A percentile compares a stretch with the other conserved stretches of the same genome.
phyloP scores from a whole-genome alignment of 352 stramenopile species.

The Pythium guiyangense region DNA sequence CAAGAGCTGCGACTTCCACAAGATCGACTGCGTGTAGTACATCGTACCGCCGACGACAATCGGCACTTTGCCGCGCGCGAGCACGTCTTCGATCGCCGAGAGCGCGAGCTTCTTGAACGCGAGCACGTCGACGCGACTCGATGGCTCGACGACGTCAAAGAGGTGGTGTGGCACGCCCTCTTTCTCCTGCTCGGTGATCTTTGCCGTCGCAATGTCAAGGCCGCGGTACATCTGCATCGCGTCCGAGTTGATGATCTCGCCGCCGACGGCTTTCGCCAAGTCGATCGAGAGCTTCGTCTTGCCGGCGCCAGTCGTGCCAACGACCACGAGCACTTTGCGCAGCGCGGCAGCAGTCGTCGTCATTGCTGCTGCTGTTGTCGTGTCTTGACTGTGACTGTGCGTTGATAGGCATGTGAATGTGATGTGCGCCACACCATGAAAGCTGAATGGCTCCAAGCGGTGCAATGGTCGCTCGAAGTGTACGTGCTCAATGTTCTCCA shows the following conservation, averaged over 20 bases:
- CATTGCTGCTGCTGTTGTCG: neutral
- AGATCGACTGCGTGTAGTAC: conserved; percentile 90
- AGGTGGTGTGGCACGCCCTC: conserved; percentile 88
- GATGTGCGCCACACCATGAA: conserved; percentile 23
- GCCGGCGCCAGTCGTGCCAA: conserved; percentile 88
- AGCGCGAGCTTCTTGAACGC: conserved; percentile 80
- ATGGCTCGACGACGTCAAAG: conserved; percentile 82
- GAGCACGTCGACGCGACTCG: conserved; percentile 66
- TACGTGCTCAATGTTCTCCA: neutral
- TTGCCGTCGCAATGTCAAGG: conserved; percentile 88
- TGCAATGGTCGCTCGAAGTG: too few species aligned
- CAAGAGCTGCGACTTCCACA: conserved; percentile 86
- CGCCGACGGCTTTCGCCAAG: conserved; percentile 83
- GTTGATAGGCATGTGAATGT: conserved; percentile 16
- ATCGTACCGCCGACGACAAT: conserved; percentile 91
- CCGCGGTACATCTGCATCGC: conserved; percentile 92
- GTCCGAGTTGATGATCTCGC: conserved; percentile 91
- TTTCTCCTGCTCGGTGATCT: conserved; percentile 82
- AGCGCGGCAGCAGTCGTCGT: conserved; percentile 26
- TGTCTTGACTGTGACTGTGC: neutral
- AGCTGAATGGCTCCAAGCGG: conserved; percentile 10
- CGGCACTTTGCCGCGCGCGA: conserved; percentile 81
- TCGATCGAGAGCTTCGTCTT: conserved; percentile 93
- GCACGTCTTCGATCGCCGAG: conserved; percentile 77
- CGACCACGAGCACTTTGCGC: conserved; percentile 84